Evolutionary conservation across 345 rosid species (phyloP).

Genomic region (Bretschneidera sinensis): DNA sequence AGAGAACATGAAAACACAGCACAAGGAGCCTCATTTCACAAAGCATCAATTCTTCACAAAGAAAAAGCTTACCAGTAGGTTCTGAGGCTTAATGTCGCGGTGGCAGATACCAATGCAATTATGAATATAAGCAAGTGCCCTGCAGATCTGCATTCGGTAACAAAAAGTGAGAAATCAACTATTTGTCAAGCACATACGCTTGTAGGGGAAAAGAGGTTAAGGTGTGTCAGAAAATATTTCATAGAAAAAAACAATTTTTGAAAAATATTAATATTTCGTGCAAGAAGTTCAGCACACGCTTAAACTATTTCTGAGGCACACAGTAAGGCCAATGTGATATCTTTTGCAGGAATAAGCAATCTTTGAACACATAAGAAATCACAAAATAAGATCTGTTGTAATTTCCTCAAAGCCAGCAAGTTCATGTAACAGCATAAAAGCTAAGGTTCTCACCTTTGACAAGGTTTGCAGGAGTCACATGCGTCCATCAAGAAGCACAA

Average conservation of each 20-base stretch:
- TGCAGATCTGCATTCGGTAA: constrained; percentile 63
- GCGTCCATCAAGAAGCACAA: no score
- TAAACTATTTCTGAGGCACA: no score
- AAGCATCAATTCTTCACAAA: not conserved
- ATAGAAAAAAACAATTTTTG: no score
- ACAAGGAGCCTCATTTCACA: not conserved
- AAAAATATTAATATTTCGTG: no score
- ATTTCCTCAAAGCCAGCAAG: not conserved
- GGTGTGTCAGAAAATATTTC: no score
- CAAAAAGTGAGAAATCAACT: constrained; percentile 10
- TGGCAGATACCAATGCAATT: constrained; percentile 86
- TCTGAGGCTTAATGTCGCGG: constrained; percentile 95
- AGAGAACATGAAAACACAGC: constrained; percentile 2
- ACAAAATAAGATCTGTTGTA: no score
- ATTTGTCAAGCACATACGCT: not conserved
- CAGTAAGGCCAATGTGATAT: no score
- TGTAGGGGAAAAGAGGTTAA: not conserved
- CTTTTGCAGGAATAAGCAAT: not conserved
- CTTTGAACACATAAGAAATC: not conserved
- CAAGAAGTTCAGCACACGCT: no score
- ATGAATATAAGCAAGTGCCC: constrained; percentile 94
- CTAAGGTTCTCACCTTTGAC: no score
- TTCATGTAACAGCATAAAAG: no score
- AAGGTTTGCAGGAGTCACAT: no score
- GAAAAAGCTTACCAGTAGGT: constrained; percentile 59